Conservation (phyloP, 352 stramenopile genomes). For the Pythium phragmitis region DNA sequence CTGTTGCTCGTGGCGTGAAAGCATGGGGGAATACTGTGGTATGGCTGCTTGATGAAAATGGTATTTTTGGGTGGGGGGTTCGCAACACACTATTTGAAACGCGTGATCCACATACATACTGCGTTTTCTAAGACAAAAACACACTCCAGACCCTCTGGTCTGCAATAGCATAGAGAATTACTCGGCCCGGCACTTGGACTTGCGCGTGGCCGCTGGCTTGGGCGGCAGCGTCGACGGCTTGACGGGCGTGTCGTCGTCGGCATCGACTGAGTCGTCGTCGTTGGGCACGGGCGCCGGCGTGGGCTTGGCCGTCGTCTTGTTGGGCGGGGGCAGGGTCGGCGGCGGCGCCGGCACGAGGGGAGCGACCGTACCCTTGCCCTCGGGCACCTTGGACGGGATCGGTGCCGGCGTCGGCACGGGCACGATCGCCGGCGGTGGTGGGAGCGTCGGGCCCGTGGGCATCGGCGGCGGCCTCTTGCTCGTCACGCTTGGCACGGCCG, state of each 20-base stretch:
- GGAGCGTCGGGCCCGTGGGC: slow-evolving; percentile 8
- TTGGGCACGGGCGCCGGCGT: slow-evolving; percentile 5
- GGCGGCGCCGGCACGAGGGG: slow-evolving; percentile 17
- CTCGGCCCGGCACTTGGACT: slow-evolving; percentile 9
- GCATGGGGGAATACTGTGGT: too few species aligned
- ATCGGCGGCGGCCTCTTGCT: slow-evolving; percentile 1
- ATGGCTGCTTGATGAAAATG: too few species aligned
- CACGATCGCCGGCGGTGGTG: slow-evolving; percentile 11
- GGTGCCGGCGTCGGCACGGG: slow-evolving; percentile 10
- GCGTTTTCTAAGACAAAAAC: too few species aligned
- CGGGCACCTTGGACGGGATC: not conserved
- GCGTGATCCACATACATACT: too few species aligned
- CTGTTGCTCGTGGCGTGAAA: too few species aligned
- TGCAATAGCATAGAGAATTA: not conserved
- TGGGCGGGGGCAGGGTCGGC: not conserved
- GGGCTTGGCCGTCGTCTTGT: slow-evolving; percentile 2
- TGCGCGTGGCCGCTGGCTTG: not conserved
- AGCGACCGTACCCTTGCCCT: slow-evolving; percentile 11
- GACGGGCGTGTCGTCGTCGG: not conserved
- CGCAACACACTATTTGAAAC: too few species aligned
- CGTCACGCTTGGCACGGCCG: not conserved
- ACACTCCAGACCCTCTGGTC: too few species aligned
- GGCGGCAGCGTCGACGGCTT: not conserved
- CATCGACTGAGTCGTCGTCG: slow-evolving; percentile 11
- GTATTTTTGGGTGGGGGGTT: too few species aligned